These are phyloP conservation scores for Hippophae tibetana DNA, from an alignment of 306 rosid genomes.

Conservation along the genomic window DNA sequence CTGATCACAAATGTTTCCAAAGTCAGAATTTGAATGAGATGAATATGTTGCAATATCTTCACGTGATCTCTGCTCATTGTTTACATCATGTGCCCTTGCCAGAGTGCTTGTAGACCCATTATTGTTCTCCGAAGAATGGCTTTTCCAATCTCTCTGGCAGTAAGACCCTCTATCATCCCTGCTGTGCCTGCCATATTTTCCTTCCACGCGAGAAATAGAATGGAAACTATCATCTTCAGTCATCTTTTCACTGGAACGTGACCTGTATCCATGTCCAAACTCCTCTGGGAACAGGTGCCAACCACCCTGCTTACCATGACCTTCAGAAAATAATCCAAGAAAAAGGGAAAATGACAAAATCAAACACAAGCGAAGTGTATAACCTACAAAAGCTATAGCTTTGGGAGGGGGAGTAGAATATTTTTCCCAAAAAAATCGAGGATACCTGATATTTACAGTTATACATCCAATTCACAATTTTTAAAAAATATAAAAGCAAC, in stretches of 20 bases:
- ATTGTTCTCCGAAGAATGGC: slow-evolving; percentile 48
- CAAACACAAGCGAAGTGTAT: slow-evolving; percentile 41
- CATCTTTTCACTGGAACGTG: slow-evolving; percentile 70
- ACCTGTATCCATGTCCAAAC: slow-evolving; percentile 61
- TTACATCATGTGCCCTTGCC: slow-evolving; percentile 44
- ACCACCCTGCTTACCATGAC: slow-evolving; percentile 93
- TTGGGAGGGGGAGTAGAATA: not conserved
- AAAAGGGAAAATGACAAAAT: slow-evolving; percentile 13
- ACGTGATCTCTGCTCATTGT: slow-evolving; percentile 44
- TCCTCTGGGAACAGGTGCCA: slow-evolving; percentile 85
- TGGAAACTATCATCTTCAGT: slow-evolving; percentile 54
- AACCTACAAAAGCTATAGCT: slow-evolving; percentile 9
- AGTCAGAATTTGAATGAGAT: slow-evolving; percentile 47
- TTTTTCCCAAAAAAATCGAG: not conserved
- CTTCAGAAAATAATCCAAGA: slow-evolving; percentile 49
- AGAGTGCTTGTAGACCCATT: slow-evolving; percentile 40
- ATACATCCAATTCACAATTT: no score
- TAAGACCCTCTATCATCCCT: slow-evolving; percentile 66
- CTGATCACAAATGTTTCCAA: slow-evolving; percentile 62
- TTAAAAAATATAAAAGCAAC: no score
- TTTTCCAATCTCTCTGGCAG: slow-evolving; percentile 63
- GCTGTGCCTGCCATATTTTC: slow-evolving; percentile 57
- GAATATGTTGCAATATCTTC: slow-evolving; percentile 47
- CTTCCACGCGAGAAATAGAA: slow-evolving; percentile 56
- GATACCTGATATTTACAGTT: not conserved